phyloP scores from a whole-genome alignment of 768 basidiomycete genomes.

The Phanerochaete carnosa region DNA sequence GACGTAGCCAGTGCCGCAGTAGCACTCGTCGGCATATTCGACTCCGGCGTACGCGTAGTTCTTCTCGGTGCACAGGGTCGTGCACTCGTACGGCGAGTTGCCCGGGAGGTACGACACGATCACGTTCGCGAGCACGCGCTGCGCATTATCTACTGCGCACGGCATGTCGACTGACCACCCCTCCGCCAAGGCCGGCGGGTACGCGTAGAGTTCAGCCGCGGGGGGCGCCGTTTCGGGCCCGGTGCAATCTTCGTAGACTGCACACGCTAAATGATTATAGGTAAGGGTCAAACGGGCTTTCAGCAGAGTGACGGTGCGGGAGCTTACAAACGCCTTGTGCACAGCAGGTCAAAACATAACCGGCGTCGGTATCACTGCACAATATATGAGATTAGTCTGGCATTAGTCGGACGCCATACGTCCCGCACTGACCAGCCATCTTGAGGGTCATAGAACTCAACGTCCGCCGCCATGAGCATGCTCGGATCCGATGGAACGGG shows the following conservation, averaged over 20 bases:
- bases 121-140: slow-evolving; percentile 16
- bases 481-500: not conserved
- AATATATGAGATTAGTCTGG: not conserved
- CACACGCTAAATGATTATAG: not conserved
- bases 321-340: not conserved
- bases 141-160: slow-evolving; percentile 18
- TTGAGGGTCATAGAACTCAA: slow-evolving; percentile 4
- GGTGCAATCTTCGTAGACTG: slow-evolving; percentile 1
- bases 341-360: slow-evolving; percentile 2
- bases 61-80: slow-evolving; percentile 10
- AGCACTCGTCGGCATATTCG: slow-evolving; percentile 23
- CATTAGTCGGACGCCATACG: not conserved
- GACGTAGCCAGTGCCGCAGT: slow-evolving; percentile 21
- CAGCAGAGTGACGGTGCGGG: not conserved
- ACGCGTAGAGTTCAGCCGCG: not conserved
- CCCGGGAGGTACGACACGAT: slow-evolving; percentile 7
- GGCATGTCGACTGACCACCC: slow-evolving; percentile 14
- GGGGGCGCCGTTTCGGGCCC: slow-evolving; percentile 6
- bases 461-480: slow-evolving; percentile 6
- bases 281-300: not conserved
- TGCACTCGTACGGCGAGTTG: slow-evolving; percentile 18
- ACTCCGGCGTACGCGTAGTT: slow-evolving; percentile 21
- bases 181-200: slow-evolving; percentile 2
- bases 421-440: slow-evolving; percentile 2
- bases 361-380: not conserved